Conservation (phyloP, 75 land plant genomes). For the Pinus taeda region DNA sequence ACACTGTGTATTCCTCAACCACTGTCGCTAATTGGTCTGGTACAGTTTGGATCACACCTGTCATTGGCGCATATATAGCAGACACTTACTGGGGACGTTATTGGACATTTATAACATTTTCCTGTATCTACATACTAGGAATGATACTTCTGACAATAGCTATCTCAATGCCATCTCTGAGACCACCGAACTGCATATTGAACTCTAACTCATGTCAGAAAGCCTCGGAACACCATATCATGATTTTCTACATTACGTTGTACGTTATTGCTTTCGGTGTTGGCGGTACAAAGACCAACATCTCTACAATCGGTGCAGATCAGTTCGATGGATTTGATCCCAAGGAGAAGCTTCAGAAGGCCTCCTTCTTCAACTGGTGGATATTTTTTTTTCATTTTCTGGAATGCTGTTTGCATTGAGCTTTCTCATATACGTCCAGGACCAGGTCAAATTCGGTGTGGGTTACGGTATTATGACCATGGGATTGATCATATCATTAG, state of each 20-base stretch:
- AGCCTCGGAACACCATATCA: background rate
- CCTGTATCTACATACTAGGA: slow-evolving; percentile 22
- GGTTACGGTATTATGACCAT: no score
- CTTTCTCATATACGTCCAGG: no score
- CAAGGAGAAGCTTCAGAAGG: no score
- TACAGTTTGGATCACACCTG: slow-evolving; percentile 34
- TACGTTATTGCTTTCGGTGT: no score
- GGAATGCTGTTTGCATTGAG: no score
- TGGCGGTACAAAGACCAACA: no score
- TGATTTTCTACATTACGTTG: slow-evolving; percentile 28
- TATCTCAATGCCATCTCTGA: background rate
- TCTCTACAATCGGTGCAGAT: no score
- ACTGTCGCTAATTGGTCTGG: slow-evolving; percentile 37
- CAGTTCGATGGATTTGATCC: no score
- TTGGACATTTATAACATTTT: slow-evolving; percentile 32
- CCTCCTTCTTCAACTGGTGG: no score
- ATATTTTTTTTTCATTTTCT: no score
- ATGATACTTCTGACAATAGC: slow-evolving; percentile 14
- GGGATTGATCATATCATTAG: no score
- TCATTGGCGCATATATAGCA: slow-evolving; percentile 35
- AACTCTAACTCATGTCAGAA: background rate
- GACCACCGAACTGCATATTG: slow-evolving; percentile 1
- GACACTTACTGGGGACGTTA: slow-evolving; percentile 31
- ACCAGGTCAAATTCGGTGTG: no score
- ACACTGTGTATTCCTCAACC: slow-evolving; percentile 18